Evolutionary conservation across 345 rosid genomes (phyloP).

Genomic region (Alliaria petiolata): DNA sequence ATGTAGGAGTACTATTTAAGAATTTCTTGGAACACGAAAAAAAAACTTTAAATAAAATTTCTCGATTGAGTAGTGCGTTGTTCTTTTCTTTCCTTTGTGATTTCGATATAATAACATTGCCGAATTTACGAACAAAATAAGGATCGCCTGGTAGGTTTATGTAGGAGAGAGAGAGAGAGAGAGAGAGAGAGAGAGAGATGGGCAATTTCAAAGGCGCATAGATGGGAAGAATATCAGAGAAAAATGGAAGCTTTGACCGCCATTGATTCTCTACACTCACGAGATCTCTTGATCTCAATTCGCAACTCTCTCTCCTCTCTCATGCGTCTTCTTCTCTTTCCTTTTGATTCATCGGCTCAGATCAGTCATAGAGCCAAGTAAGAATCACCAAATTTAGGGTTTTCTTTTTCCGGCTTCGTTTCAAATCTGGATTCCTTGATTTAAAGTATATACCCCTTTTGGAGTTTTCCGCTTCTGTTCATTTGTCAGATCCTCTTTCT

Average conservation of each 20-base stretch:
- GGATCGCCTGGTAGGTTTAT: not conserved
- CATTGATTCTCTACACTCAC: constrained; percentile 34
- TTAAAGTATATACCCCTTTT: not conserved
- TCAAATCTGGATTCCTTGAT: constrained; percentile 13
- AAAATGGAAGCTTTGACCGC: constrained; percentile 71
- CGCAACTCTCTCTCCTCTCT: constrained; percentile 11
- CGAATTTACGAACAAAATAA: not conserved
- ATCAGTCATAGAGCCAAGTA: constrained; percentile 46
- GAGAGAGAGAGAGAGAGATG: constrained; percentile 28
- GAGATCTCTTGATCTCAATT: constrained; percentile 30
- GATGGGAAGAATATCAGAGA: constrained; percentile 45
- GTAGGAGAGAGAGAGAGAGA: not conserved
- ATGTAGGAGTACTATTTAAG: too few species aligned
- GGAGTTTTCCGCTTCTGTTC: not conserved
- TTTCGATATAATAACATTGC: not conserved
- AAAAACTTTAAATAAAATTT: too few species aligned
- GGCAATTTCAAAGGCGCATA: constrained; percentile 39
- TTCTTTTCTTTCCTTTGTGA: not conserved
- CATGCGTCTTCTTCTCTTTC: constrained; percentile 17
- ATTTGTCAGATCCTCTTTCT: constrained; percentile 13
- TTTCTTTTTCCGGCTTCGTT: not conserved
- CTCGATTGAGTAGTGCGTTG: not conserved
- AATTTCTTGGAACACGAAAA: not conserved
- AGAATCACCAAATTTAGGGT: constrained; percentile 30
- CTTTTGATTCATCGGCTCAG: constrained; percentile 36